These are phyloP conservation scores for Lachnellula cervina DNA, from an alignment of 2,329 filamentous ascomycete species.

Conservation along the genomic window DNA sequence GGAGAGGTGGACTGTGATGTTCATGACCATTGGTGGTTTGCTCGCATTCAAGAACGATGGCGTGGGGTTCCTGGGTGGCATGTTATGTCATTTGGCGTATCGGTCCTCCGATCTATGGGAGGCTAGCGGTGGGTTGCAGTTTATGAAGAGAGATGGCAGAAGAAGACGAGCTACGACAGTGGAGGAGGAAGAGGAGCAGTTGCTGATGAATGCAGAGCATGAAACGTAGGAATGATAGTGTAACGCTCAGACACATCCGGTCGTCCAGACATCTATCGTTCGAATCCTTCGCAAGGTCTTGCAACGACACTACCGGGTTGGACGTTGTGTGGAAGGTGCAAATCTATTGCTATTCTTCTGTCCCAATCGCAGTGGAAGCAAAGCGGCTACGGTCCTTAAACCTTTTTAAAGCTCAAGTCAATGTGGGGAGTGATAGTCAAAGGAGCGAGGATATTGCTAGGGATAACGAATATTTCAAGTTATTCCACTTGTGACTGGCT, in stretches of 20 bases:
- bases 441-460: too few species aligned
- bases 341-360: too few species aligned
- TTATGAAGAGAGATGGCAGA: constrained; percentile 5
- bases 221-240: background rate
- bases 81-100: constrained; percentile 73
- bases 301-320: too few species aligned
- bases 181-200: constrained; percentile 14
- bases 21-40: constrained; percentile 76
- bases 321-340: too few species aligned
- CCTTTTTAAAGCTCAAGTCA: too few species aligned
- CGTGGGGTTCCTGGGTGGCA: constrained; percentile 76
- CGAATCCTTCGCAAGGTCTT: background rate
- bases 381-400: too few species aligned
- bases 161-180: constrained; percentile 5
- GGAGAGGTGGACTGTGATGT: constrained; percentile 83
- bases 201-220: constrained; percentile 2
- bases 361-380: too few species aligned
- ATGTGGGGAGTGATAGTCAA: too few species aligned
- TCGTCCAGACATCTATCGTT: background rate
- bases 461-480: too few species aligned
- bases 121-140: constrained; percentile 8
- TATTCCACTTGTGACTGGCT: too few species aligned
- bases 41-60: constrained; percentile 88
- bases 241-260: background rate
- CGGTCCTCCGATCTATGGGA: constrained; percentile 15